Conservation (phyloP, 139 green algal species). For the Chlamydomonas applanata region DNA sequence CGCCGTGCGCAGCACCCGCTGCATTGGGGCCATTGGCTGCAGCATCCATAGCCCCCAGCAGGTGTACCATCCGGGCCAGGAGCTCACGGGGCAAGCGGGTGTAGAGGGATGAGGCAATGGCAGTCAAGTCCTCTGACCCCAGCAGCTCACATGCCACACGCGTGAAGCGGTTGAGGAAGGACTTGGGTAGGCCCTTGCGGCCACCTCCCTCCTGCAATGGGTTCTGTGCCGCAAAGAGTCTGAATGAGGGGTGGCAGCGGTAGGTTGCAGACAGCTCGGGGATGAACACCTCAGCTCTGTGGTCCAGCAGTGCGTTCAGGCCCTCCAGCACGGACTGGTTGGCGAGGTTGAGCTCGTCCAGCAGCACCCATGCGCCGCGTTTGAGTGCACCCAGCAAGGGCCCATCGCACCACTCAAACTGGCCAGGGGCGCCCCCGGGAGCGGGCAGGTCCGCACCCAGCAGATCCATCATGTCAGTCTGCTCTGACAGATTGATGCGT, state of each 20-base stretch:
- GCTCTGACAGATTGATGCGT: conserved; percentile 95
- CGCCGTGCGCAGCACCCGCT: background rate
- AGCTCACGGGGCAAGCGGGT: conserved; percentile 55
- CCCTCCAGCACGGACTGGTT: conserved; percentile 91
- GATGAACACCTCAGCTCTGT: conserved; percentile 89
- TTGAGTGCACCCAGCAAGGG: conserved; percentile 90
- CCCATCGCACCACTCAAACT: conserved; percentile 94
- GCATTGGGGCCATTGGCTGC: conserved; percentile 32
- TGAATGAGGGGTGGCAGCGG: conserved; percentile 73
- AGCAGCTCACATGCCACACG: conserved; percentile 82
- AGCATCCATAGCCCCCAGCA: conserved; percentile 68
- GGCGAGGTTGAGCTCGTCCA: conserved; percentile 99
- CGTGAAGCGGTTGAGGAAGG: conserved; percentile 97
- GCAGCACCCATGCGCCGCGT: conserved; percentile 89
- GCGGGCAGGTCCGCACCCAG: conserved; percentile 93
- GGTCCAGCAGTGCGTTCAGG: conserved; percentile 95
- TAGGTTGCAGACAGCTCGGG: conserved; percentile 86
- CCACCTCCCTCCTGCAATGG: conserved; percentile 88
- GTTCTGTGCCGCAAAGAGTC: conserved; percentile 92
- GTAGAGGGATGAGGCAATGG: conserved; percentile 76
- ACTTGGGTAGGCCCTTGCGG: conserved; percentile 92
- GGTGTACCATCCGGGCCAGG: conserved; percentile 76
- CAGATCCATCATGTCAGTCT: conserved; percentile 99
- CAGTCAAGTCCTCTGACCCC: conserved; percentile 65
- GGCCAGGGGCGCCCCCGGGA: conserved; percentile 71